Evolutionary conservation across 441 rosid genomes (phyloP), one percentile per base, ranked within the genome.

Genomic region (Brassica hybrid): DNA sequence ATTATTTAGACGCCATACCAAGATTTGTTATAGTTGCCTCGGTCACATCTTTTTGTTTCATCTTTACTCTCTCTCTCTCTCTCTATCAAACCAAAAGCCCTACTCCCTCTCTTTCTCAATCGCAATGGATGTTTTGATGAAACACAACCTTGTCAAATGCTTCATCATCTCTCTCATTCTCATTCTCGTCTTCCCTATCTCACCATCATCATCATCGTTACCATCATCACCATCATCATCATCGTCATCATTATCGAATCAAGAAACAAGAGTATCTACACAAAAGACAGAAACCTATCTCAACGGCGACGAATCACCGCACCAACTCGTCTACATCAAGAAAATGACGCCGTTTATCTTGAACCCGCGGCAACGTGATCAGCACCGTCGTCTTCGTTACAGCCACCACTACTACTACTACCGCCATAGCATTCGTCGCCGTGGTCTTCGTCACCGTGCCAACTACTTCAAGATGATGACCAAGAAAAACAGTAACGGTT

Each of bases 401-500:
- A 72, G 54, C 9, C 74, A 25, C 73, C 69, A 69, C 30, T 65
- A 59, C 66, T 41, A 61, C 74, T 63, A 79, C 66, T 32, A 79
- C 59, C 79, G 59, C 36, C 72, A 74, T 7, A 19, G 6, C 12
- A 43, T 65, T 30, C 82, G 61, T 30, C 76, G 69, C 58, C 79
- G 79, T 65, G 76, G 50, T 58, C 82, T 57, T 61, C 36, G 17
- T 74, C 63, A 43, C 8, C 72, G 79, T 64, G 45, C 3, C 34
- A 72, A 69, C 45, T 58, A 75, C 69, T 58, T 71, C 79, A 75
- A 79, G 75, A 68, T 30, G 75, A 60, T 18, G 78, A 76, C 48
- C 81, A 85, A 79, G 79, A 87, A 78, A 77, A 82, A 56, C 57
- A 65, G 25, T 45, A 67, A 69, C 70, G 14, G 69, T 38, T 62